Conservation (phyloP, 2,329 filamentous ascomycete genomes). For the Claviceps monticola region DNA sequence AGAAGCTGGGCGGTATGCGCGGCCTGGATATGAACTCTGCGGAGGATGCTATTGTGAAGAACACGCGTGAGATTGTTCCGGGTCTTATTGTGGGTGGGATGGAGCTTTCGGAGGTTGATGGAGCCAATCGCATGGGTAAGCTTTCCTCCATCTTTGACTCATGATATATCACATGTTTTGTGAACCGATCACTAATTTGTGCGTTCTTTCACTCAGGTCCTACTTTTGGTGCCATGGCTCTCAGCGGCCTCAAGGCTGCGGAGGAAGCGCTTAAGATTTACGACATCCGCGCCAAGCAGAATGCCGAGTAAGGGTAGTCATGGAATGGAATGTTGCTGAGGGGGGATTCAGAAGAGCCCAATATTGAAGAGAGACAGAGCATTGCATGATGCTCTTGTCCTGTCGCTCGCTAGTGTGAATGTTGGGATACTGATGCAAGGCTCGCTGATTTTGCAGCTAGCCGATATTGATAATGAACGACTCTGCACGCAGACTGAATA, state of each 20-base stretch:
- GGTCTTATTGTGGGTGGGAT: constrained; percentile 89
- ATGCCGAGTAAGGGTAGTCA: constrained; percentile 26
- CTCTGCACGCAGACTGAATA: too few species aligned
- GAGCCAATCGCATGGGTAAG: constrained; percentile 75
- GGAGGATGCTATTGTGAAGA: constrained; percentile 88
- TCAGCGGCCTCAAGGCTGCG: constrained; percentile 79
- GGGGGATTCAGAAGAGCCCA: constrained; percentile 13
- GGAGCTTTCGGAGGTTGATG: constrained; percentile 84
- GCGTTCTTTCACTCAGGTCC: constrained; percentile 29
- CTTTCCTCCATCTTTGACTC: neutral
- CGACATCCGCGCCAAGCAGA: constrained; percentile 64
- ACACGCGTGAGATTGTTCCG: constrained; percentile 74
- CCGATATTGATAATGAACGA: too few species aligned
- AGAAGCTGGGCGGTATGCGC: constrained; percentile 81
- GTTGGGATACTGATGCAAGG: neutral
- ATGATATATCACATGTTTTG: too few species aligned
- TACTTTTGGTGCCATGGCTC: constrained; percentile 79
- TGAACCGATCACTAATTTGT: neutral
- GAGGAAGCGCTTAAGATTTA: constrained; percentile 72
- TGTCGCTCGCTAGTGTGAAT: neutral
- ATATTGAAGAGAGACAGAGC: neutral
- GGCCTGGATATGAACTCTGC: constrained; percentile 85
- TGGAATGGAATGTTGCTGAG: too few species aligned
- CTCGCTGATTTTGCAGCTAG: neutral
- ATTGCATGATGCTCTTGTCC: neutral